Conservation (phyloP, 441 rosid species). For the Bocquillonia castaneifolia region DNA sequence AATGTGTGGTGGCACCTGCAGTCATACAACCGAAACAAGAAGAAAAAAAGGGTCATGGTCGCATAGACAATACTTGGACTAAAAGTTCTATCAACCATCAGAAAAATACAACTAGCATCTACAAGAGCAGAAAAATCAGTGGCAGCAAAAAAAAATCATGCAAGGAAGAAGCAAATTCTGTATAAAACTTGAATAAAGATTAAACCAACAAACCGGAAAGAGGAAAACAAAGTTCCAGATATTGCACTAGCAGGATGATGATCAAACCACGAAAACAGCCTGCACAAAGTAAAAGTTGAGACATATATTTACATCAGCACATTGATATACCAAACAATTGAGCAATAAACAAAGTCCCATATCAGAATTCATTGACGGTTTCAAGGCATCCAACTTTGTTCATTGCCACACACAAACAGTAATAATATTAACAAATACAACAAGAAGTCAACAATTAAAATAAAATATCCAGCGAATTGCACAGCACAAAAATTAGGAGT, state of each 20-base stretch:
- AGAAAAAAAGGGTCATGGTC: constrained; percentile 25
- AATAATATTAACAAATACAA: too few species aligned
- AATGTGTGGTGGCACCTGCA: constrained; percentile 54
- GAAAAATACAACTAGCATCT: not conserved
- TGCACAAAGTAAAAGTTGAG: too few species aligned
- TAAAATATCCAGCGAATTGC: not conserved
- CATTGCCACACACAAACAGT: not conserved
- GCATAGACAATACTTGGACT: constrained; percentile 11
- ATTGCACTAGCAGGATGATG: not conserved
- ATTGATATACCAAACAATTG: not conserved
- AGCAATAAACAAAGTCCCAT: not conserved
- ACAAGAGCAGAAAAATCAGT: not conserved
- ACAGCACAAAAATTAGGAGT: not conserved
- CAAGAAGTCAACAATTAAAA: too few species aligned
- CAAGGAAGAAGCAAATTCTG: not conserved
- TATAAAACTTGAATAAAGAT: not conserved
- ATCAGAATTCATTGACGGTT: too few species aligned
- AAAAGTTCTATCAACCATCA: constrained; percentile 10
- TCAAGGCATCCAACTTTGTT: not conserved
- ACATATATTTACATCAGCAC: too few species aligned
- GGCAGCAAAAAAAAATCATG: not conserved
- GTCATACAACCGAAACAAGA: constrained; percentile 24
- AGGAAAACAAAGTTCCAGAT: too few species aligned
- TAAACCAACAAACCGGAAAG: not conserved
- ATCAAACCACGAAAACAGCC: not conserved